These are phyloP conservation scores for Euphorbia schlechtendalii DNA, from an alignment of 441 rosid species.

Conservation along the genomic window DNA sequence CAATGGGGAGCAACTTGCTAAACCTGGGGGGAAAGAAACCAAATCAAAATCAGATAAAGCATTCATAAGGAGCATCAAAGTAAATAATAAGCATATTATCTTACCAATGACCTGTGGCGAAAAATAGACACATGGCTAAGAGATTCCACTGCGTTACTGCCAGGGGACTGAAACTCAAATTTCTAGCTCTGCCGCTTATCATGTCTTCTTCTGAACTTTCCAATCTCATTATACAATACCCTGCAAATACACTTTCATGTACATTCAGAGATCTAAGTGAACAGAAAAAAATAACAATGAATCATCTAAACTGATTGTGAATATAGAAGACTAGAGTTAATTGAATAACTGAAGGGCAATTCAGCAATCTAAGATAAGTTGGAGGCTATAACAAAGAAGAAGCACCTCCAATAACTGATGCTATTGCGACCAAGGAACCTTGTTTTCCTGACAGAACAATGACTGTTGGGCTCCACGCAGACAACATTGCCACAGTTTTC, in stretches of 20 bases:
- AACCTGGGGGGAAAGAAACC: background rate
- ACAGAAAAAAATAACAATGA: background rate
- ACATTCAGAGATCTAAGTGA: background rate
- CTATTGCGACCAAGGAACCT: constrained; percentile 74
- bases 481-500: constrained; percentile 47
- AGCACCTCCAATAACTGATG: constrained; percentile 63
- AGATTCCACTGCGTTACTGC: constrained; percentile 79
- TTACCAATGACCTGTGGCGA: constrained; percentile 92
- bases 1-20: background rate
- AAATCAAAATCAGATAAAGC: background rate
- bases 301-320: background rate
- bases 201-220: constrained; percentile 38
- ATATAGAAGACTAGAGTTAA: background rate
- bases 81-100: constrained; percentile 24
- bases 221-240: constrained; percentile 76
- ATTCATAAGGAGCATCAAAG: no score
- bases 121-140: constrained; percentile 71
- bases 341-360: background rate
- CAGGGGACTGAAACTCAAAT: constrained; percentile 42
- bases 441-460: constrained; percentile 78
- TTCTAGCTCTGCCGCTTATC: constrained; percentile 20
- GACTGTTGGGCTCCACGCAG: constrained; percentile 76
- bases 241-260: constrained; percentile 30
- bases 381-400: constrained; percentile 8
- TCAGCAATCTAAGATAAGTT: background rate